These are phyloP conservation scores for Pulveroboletus sp. DNA, from an alignment of 768 basidiomycete genomes.

Conservation along the genomic window DNA sequence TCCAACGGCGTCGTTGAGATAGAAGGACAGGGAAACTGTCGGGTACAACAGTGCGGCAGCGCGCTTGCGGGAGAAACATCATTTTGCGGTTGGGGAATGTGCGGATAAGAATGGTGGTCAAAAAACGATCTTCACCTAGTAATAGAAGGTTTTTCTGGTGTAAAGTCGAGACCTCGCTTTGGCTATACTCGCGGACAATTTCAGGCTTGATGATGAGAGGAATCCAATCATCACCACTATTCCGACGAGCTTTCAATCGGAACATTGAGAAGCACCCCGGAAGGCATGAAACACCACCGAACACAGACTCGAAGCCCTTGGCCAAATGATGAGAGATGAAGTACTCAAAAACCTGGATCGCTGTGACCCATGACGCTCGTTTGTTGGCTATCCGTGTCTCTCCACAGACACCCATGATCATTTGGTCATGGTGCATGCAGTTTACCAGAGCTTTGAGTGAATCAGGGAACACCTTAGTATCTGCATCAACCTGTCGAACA, in stretches of 20 bases:
- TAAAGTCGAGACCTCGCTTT: conserved; percentile 86
- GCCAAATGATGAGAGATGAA: conserved; percentile 99
- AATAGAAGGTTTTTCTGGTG: conserved; percentile 97
- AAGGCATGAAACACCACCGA: conserved; percentile 97
- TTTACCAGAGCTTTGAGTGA: conserved; percentile 91
- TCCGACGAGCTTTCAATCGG: conserved; percentile 87
- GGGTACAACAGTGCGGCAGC: conserved; percentile 92
- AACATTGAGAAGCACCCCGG: conserved; percentile 99
- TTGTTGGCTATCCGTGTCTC: conserved; percentile 99
- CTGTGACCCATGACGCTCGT: conserved; percentile 95
- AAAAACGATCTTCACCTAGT: conserved; percentile 97
- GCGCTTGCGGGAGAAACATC: conserved; percentile 97
- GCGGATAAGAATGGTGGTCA: conserved; percentile 92
- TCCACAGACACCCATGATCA: conserved; percentile 99
- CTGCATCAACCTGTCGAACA: conserved; percentile 82
- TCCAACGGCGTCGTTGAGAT: conserved; percentile 97
- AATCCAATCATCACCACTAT: conserved; percentile 91
- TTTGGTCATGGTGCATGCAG: conserved; percentile 96
- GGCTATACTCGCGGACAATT: conserved; percentile 96
- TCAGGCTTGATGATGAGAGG: conserved; percentile 96
- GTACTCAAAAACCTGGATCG: conserved; percentile 97
- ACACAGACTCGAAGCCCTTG: conserved; percentile 98
- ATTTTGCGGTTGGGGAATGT: conserved; percentile 99
- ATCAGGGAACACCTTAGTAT: conserved; percentile 91
- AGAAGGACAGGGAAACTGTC: conserved; percentile 91